Evolutionary conservation across 2,329 filamentous ascomycete genomes (phyloP), one percentile per base, ranked within the genome.

Genomic region (Hymenoscyphus scutula): DNA sequence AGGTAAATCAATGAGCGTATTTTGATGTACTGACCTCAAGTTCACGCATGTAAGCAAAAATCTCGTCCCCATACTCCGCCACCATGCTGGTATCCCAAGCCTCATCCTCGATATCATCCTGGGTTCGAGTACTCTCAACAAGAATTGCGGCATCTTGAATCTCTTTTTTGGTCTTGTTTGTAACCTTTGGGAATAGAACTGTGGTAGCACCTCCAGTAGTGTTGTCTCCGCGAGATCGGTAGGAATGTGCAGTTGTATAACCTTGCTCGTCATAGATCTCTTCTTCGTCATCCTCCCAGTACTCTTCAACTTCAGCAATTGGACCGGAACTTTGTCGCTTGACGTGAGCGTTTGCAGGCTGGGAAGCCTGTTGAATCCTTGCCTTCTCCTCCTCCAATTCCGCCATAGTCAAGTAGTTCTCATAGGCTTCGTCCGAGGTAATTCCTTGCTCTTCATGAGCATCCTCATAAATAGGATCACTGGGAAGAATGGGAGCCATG

Each of bases 81-180:
- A 98, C 95, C 95, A 99, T 98, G 74, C 91, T 97, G 37, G 94
- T 92, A 74, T 98, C 95, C 87, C 90, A 96, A 59, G 84, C 81
- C 74, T 98, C 94, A 67, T 97, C 94, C 65, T 96, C 90, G 53
- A 92, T 80, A 62, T 97, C 92, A 62, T 95, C 90, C 4, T 79
- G 75, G 0, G 86, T 87, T 32, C 73, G 65, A 19, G 67, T 55
- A 27, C 64, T 65, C 60, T 74, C 72, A 25, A 74, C 70, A 30
- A 71, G 54, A 25, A 68, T 63, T 54, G 70, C 70, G 19, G 88
- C 87, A 57, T 81, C 78, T 53, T 89, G 87, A 48, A 98, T 81
- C 77, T 98, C 92, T 41, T 85, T 84, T 71, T 86, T 82, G 38
- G 87, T 83, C 69, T 88, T 88, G 65, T 84, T 81, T 29, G 87